Base-by-base conservation (phyloP, 345 rosid species). In the Salix koriyanagi region DNA sequence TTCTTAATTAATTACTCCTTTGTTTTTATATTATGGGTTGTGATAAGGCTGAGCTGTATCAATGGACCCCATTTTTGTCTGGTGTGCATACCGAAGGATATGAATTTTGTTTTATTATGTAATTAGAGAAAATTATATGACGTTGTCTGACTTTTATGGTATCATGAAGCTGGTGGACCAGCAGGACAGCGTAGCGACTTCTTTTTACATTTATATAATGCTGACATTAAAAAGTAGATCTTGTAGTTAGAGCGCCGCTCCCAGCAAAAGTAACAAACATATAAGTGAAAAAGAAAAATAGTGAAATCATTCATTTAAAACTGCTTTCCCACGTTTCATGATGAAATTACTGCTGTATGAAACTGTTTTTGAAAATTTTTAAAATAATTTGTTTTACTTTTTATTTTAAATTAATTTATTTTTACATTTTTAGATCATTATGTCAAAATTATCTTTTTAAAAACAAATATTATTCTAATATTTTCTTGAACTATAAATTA, bases 21-120 rank as follows among this genome's bases (percentile, higher is more conserved):
- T 42, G 15, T 21, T 74, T 73, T 46, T 36, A 28, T 73, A 21
- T 3, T 41, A 14, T 34, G 15, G 2, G 42, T 44, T 73, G 42
- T 11, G 30, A 76, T 75, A 58, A 79, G 61, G 77, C 26, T 65
- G 78, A 79, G 82, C 76, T 80, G 82, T 74, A 74, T 34, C 26
- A 28, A 79, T 74, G 15, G 78, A 73, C 44, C 75, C 78, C 70
- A 48, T 16, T 32, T 58, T 81, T 79, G 82, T 80, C 83, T 65
- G 54, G 72, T 77, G 70, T 72, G 73, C 42, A 41, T 60, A 70
- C 39, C 44, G 39, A 50, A 58, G 44, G 72, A 41, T 44, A 67
- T 13, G 21, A n/a, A 36, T 44, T 11, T 23, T 54, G 11, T 10
- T 68, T 10, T 11, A 25, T 9, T 56, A 4, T 52, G 36, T 64